Evolutionary conservation across 257 asterid genomes (phyloP).

Genomic region (Hygrophila difformis): DNA sequence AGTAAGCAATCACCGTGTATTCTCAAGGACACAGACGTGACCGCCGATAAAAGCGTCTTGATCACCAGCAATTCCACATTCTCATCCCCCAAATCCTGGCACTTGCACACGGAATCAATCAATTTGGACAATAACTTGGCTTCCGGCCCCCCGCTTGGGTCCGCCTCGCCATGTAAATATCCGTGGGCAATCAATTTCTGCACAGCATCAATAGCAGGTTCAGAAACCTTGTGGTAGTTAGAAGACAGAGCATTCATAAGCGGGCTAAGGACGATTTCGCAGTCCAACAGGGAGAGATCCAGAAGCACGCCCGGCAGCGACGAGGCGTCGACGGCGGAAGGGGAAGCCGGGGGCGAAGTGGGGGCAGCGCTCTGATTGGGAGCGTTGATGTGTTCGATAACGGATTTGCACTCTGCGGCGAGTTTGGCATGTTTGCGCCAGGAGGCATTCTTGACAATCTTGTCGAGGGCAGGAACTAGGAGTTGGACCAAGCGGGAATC

Average conservation of each 20-base stretch:
- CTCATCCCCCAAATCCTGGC: constrained; percentile 86
- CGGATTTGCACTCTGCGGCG: constrained; percentile 81
- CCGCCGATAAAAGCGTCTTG: constrained; percentile 77
- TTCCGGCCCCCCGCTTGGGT: constrained; percentile 68
- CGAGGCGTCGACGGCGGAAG: constrained; percentile 38
- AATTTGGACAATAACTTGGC: constrained; percentile 55
- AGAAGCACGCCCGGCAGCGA: constrained; percentile 64
- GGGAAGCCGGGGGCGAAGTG: constrained; percentile 43
- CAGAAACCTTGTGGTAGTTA: constrained; percentile 62
- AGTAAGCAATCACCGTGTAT: constrained; percentile 88
- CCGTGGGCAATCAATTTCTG: constrained; percentile 90
- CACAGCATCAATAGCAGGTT: constrained; percentile 87
- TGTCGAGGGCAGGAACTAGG: constrained; percentile 76
- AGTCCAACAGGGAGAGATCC: constrained; percentile 61
- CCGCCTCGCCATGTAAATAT: constrained; percentile 80
- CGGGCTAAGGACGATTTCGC: constrained; percentile 70
- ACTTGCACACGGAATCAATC: constrained; percentile 76
- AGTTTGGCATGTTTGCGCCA: constrained; percentile 97
- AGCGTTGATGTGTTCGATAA: constrained; percentile 57
- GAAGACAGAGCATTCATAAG: constrained; percentile 59
- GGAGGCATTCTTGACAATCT: constrained; percentile 74
- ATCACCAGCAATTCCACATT: constrained; percentile 67
- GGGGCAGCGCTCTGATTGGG: constrained; percentile 41
- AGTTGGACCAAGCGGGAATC: constrained; percentile 82
- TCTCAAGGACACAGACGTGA: constrained; percentile 68